phyloP scores from a whole-genome alignment of 2,329 filamentous ascomycete species.

The Metarhizium guizhouense region DNA sequence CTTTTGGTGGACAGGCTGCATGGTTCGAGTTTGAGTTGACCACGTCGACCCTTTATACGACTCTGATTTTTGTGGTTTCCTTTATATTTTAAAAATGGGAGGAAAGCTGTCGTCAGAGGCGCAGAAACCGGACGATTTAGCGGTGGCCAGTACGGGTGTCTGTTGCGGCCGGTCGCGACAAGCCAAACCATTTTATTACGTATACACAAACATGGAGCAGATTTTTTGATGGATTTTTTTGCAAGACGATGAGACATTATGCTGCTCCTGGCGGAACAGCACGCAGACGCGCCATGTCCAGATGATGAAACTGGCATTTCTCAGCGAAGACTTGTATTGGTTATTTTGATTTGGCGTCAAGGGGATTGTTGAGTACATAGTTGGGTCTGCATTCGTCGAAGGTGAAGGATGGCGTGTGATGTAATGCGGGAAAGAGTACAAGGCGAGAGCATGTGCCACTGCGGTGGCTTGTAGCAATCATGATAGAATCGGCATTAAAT shows the following conservation, averaged over 20 bases:
- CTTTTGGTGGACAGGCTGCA: conserved; percentile 42
- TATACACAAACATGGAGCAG: background rate
- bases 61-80: conserved; percentile 36
- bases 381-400: background rate
- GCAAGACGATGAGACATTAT: background rate
- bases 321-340: background rate
- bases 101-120: background rate
- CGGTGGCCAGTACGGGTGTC: too few relatives aligned
- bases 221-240: background rate
- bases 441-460: background rate
- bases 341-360: background rate
- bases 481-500: background rate
- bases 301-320: background rate
- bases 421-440: too few relatives aligned
- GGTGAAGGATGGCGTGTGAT: too few relatives aligned
- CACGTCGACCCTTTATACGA: conserved; percentile 39
- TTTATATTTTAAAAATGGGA: conserved; percentile 18
- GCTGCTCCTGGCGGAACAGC: background rate
- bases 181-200: background rate
- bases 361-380: background rate
- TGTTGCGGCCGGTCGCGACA: background rate
- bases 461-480: conserved; percentile 1
- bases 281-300: background rate
- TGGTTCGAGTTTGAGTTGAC: conserved; percentile 50
- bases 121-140: background rate